Base-by-base conservation (phyloP, 768 basidiomycete species). In the Boletus tylopilopsis region DNA sequence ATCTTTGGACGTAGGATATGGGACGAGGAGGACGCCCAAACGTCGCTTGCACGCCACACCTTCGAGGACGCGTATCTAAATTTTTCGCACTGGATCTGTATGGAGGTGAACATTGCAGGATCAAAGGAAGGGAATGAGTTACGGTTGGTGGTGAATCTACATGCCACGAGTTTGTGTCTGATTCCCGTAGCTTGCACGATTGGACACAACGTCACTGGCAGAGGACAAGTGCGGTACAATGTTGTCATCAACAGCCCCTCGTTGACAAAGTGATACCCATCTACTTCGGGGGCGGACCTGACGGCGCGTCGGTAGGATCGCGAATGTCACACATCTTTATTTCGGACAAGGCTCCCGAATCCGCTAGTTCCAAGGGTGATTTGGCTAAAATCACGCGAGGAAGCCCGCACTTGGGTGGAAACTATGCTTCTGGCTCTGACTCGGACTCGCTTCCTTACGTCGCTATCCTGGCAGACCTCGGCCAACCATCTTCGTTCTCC, bases 161-260 rank as follows among this genome's bases (percentile, higher is more conserved):
- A 2, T 27, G 11, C 4, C 1, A 7, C 19, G 6, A 24, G 19
- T 8, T 48, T 2, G 9, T 18, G 15, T 15, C 45, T 30, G 29
- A 54, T 23, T 2, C 40, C 7, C 11, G 3, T 40, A 37, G 51
- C 7, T 30, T 55, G 46, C 13, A 32, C 6, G 19, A 50, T 18
- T 57, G 43, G 49, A 49, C 49, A 21, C 38, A 21, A 10, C 52
- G 51, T 0, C 61, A 55, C 35, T 53, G 46, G 47, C 49, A 55
- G 19, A 42, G 53, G 22, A 61, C 62, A 8, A 48, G 53, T 19
- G 61, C 35, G 5, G 41, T 56, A 15, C 62, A 58, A 21, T 56
- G 59, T 23, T 47, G 43, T 29, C 50, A 46, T 16, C 38, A 34
- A 18, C 62, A 54, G 29, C 51, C 40, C 3, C 22, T 10, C 4